These are phyloP conservation scores for Sophora flavescens DNA, from an alignment of 306 rosid species.

Conservation along the genomic window DNA sequence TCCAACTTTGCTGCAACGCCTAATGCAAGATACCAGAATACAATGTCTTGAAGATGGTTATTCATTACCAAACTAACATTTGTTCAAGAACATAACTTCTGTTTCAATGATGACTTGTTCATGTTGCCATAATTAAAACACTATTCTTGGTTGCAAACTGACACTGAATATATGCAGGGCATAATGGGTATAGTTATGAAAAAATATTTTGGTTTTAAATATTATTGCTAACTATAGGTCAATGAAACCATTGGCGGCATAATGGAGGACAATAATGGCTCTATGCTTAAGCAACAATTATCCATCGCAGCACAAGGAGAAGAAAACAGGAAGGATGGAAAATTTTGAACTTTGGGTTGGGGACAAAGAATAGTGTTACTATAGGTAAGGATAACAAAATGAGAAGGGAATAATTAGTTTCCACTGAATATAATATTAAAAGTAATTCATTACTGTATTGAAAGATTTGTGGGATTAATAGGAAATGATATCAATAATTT, in stretches of 20 bases:
- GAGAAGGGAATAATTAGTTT: not conserved
- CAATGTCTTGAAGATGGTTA: constrained; percentile 85
- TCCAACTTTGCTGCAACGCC: constrained; percentile 72
- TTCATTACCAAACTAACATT: constrained; percentile 55
- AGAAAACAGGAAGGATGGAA: not conserved
- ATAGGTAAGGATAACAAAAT: not conserved
- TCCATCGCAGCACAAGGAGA: not conserved
- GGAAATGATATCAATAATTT: no score
- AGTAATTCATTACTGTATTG: no score
- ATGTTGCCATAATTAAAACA: constrained; percentile 24
- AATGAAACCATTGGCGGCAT: not conserved
- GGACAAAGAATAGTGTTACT: not conserved
- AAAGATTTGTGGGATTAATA: no score
- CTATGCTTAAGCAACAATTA: constrained; percentile 1
- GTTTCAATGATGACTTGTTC: not conserved
- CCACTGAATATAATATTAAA: no score
- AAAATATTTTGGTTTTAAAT: not conserved
- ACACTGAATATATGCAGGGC: not conserved
- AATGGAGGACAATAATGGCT: not conserved
- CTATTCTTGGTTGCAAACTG: constrained; percentile 30
- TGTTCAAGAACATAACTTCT: constrained; percentile 2
- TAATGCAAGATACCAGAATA: constrained; percentile 74
- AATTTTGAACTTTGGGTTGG: not conserved
- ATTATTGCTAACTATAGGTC: not conserved
- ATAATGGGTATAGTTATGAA: not conserved